A percentile compares a stretch with the other conserved stretches of the same genome.
These are phyloP conservation scores for Cyberlindnera maclurae DNA, from an alignment of 805 yeast genomes.

Conservation along the genomic window DNA sequence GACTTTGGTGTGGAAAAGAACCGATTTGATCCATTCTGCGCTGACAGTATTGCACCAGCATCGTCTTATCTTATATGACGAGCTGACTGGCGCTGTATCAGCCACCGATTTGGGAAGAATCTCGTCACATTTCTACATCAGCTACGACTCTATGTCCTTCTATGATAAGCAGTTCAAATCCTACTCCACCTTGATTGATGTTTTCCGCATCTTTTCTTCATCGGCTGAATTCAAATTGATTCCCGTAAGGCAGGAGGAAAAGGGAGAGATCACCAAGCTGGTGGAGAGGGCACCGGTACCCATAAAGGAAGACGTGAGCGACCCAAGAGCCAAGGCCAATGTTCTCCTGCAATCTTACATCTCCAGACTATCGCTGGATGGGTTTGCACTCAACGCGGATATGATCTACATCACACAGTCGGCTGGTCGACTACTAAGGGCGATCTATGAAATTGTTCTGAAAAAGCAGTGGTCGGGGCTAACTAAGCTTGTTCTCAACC, in stretches of 20 bases:
- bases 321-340: conserved; percentile 72
- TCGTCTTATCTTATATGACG: conserved; percentile 56
- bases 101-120: conserved; percentile 73
- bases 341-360: conserved; percentile 80
- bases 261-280: conserved; percentile 59
- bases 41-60: conserved; percentile 47
- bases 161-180: conserved; percentile 61
- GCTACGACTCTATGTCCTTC: conserved; percentile 60
- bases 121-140: conserved; percentile 81
- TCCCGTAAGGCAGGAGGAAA: conserved; percentile 84
- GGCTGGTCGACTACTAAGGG: conserved; percentile 82
- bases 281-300: conserved; percentile 81
- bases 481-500: conserved; percentile 47
- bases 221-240: conserved; percentile 83
- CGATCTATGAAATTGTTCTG: conserved; percentile 72
- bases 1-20: conserved; percentile 43
- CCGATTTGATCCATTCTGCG: conserved; percentile 73
- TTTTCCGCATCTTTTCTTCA: conserved; percentile 67
- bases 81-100: conserved; percentile 37
- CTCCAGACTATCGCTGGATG: conserved; percentile 69
- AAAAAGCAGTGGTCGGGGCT: conserved; percentile 65
- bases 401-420: conserved; percentile 91
- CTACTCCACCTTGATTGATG: conserved; percentile 60
- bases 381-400: conserved; percentile 88
- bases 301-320: conserved; percentile 60